Evolutionary conservation across 352 stramenopile species (phyloP).

Genomic region (Globisporangium splendens): DNA sequence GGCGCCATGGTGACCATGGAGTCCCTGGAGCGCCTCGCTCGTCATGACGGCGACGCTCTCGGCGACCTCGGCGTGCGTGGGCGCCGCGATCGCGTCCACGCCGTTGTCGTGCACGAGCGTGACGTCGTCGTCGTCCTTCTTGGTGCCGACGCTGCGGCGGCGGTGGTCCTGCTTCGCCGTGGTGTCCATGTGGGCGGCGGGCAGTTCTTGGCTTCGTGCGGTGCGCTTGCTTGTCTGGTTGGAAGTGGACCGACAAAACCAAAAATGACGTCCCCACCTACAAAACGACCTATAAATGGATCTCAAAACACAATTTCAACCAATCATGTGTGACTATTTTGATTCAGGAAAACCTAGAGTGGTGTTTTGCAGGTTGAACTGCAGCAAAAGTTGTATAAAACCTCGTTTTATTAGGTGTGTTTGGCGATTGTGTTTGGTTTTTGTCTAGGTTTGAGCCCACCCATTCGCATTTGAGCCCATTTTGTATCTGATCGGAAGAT

Average conservation of each 20-base stretch:
- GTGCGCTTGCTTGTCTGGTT: not conserved
- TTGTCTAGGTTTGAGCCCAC: too few relatives aligned
- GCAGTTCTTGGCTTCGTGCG: not conserved
- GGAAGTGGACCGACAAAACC: not conserved
- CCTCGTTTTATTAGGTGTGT: too few relatives aligned
- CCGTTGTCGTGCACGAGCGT: conserved; percentile 7
- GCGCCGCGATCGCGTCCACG: conserved; percentile 9
- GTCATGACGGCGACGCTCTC: conserved; percentile 16
- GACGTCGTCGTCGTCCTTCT: conserved; percentile 15
- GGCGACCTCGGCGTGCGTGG: conserved; percentile 14
- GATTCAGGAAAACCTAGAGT: too few relatives aligned
- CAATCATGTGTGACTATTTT: too few relatives aligned
- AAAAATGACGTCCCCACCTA: too few relatives aligned
- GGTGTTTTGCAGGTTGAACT: too few relatives aligned
- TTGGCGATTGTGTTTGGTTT: too few relatives aligned
- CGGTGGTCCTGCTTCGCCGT: conserved; percentile 13
- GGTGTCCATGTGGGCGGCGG: conserved; percentile 4
- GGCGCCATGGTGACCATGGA: conserved; percentile 20
- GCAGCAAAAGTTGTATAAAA: too few relatives aligned
- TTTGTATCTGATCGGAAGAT: not conserved
- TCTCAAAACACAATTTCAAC: too few relatives aligned
- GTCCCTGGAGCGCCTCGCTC: conserved; percentile 19
- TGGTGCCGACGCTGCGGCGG: conserved; percentile 15
- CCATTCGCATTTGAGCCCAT: too few relatives aligned
- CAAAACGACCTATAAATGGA: too few relatives aligned